A percentile compares a stretch with the other conserved stretches of the same genome.
Evolutionary conservation across 305 asterid genomes (phyloP).

Genomic region (Solanum hybrid): DNA sequence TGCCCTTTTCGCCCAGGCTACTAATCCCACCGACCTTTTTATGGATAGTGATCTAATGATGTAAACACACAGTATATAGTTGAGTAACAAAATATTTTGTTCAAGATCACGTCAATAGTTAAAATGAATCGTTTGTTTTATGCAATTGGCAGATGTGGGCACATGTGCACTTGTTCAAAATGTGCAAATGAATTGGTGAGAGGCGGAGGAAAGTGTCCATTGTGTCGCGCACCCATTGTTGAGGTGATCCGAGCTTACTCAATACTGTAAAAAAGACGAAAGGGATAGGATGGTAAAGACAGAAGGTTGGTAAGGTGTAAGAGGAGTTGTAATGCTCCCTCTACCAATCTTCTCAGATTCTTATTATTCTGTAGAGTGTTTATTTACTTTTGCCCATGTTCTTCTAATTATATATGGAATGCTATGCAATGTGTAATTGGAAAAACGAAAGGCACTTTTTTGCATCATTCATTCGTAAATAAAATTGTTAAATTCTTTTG

Average conservation of each 20-base stretch:
- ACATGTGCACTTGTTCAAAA: slow-evolving; percentile 97
- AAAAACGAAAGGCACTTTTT: slow-evolving; percentile 25
- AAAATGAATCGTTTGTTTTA: not conserved
- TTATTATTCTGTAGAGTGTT: slow-evolving; percentile 20
- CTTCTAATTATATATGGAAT: slow-evolving; percentile 26
- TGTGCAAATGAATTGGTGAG: slow-evolving; percentile 89
- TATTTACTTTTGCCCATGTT: slow-evolving; percentile 14
- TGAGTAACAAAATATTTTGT: not conserved
- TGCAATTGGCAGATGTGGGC: slow-evolving; percentile 75
- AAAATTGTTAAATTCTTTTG: slow-evolving; percentile 15
- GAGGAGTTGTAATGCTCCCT: slow-evolving; percentile 25
- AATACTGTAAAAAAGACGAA: slow-evolving; percentile 45
- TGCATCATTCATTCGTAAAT: slow-evolving; percentile 41
- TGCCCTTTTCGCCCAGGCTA: not conserved
- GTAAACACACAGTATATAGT: not conserved
- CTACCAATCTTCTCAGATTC: slow-evolving; percentile 16
- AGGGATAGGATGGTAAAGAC: slow-evolving; percentile 5
- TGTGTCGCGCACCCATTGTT: slow-evolving; percentile 93
- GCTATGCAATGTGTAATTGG: slow-evolving; percentile 33
- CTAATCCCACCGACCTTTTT: not conserved
- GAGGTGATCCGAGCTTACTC: slow-evolving; percentile 98
- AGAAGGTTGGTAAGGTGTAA: slow-evolving; percentile 19
- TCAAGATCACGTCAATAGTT: not conserved
- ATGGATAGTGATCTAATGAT: not conserved
- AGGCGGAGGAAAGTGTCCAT: slow-evolving; percentile 96